Base-by-base conservation (phyloP, 805 yeast genomes). In the Wickerhamiella nectarea region DNA sequence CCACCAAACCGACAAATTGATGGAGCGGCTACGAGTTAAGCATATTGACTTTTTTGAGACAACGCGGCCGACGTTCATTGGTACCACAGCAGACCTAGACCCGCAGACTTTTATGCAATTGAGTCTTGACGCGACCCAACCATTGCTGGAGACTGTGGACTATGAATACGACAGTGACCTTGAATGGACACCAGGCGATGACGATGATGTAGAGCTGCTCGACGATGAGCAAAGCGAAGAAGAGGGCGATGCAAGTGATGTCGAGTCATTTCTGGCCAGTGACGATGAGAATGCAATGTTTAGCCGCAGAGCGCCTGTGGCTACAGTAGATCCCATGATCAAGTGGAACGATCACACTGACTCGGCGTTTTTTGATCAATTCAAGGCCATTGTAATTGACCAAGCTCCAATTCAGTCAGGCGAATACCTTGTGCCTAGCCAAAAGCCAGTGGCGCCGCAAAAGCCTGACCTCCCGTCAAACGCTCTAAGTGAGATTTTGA, bases 161-260 rank as follows among this genome's bases (percentile, higher is more conserved):
- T 39, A 39, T 26, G 34, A 31, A 5, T 39, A 39, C 14, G 42
- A 39, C 17, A 29, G 36, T 5, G 42, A 39, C 9, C 36, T 39
- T 6, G 42, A 39, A 15, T 39, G 42, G 42, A 26, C 42, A 1
- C 42, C 42, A n/a, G 42, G 42, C 7, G 42, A 39, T 8, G 42
- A 39, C 9, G 42, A 39, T 22, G 42, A 39, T 39, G 42, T 28
- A 18, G 36, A 39, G 19, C 36, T 39, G 15, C 12, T 29, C 18
- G 36, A 31, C 4, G 42, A 39, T 22, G 42, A 39, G 25, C 34
- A 29, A 11, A 39, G 42, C 15, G 42, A 39, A 14, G 36, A 31
- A 12, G 42, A 39, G 7, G 34, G 18, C 17, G 36, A 31, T 3
- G 28, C 15, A n/a, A 29, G 36, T 21, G 42, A 39, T 15, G 34